A percentile compares a stretch with the other conserved stretches of the same genome.
These are phyloP conservation scores for Stemphylium vesicarium DNA, from an alignment of 2,329 filamentous ascomycete species.

Conservation along the genomic window DNA sequence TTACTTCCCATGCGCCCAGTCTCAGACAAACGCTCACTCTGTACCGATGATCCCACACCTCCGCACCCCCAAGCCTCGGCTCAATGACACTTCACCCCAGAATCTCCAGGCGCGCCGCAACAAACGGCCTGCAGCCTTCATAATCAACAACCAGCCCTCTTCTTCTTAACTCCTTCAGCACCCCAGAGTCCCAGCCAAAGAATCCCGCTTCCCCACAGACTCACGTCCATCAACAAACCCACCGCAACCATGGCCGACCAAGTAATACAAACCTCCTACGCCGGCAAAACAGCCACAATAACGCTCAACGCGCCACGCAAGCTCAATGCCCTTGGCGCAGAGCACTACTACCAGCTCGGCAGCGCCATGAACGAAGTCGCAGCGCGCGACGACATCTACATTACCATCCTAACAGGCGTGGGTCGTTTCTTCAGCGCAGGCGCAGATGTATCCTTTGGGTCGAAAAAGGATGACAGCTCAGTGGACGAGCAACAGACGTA, in stretches of 20 bases:
- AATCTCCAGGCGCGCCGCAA: neutral
- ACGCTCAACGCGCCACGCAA: slow-evolving; percentile 86
- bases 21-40: too few species aligned
- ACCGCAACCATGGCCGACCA: slow-evolving; percentile 50
- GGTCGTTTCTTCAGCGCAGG: slow-evolving; percentile 90
- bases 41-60: neutral
- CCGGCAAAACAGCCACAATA: slow-evolving; percentile 77
- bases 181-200: too few species aligned
- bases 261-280: slow-evolving; percentile 65
- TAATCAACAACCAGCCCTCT: too few species aligned
- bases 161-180: too few species aligned
- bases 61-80: neutral
- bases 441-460: slow-evolving; percentile 73
- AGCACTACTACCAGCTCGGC: slow-evolving; percentile 79
- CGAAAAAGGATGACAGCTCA: slow-evolving; percentile 45
- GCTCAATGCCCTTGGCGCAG: slow-evolving; percentile 78
- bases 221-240: too few species aligned
- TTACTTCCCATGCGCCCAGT: too few species aligned
- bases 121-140: too few species aligned
- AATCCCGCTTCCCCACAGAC: too few species aligned
- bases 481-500: slow-evolving; percentile 60
- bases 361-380: slow-evolving; percentile 78
- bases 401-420: slow-evolving; percentile 83
- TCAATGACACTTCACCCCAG: too few species aligned
- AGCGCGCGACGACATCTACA: slow-evolving; percentile 76